These are phyloP conservation scores for Poterioochromonas sp. DNA, from an alignment of 352 stramenopile genomes.

Conservation along the genomic window DNA sequence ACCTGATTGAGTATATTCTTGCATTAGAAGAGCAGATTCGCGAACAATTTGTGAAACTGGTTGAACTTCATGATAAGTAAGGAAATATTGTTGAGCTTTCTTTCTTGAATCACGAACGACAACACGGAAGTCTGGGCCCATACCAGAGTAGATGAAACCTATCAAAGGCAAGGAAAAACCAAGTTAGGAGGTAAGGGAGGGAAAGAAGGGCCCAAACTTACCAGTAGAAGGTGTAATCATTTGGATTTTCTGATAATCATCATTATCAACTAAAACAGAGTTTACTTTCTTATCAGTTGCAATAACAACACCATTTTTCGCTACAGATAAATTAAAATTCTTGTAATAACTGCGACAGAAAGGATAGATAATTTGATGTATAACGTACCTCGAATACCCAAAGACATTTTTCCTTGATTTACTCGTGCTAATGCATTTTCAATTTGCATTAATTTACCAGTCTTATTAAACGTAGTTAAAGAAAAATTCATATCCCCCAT, in stretches of 20 bases:
- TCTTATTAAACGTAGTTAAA: conserved; percentile 97
- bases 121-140: conserved; percentile 97
- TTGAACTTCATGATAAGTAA: conserved; percentile 54
- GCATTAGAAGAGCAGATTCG: conserved; percentile 92
- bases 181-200: background rate
- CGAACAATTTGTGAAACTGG: conserved; percentile 89
- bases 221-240: conserved; percentile 63
- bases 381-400: conserved; percentile 79
- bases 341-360: background rate
- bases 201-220: background rate
- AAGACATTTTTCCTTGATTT: conserved; percentile 86
- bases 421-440: conserved; percentile 98
- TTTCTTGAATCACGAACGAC: conserved; percentile 86
- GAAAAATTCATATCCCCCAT: conserved; percentile 98
- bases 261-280: conserved; percentile 85
- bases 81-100: conserved; percentile 78
- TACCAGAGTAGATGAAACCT: conserved; percentile 91
- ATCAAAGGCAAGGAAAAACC: background rate
- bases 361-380: background rate
- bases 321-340: conserved; percentile 46
- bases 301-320: conserved; percentile 97
- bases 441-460: conserved; percentile 98
- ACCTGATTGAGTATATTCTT: conserved; percentile 88
- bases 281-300: conserved; percentile 97
- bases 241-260: conserved; percentile 90